These are phyloP conservation scores for Cydonia oblonga DNA, from an alignment of 331 rosid genomes.

Conservation along the genomic window DNA sequence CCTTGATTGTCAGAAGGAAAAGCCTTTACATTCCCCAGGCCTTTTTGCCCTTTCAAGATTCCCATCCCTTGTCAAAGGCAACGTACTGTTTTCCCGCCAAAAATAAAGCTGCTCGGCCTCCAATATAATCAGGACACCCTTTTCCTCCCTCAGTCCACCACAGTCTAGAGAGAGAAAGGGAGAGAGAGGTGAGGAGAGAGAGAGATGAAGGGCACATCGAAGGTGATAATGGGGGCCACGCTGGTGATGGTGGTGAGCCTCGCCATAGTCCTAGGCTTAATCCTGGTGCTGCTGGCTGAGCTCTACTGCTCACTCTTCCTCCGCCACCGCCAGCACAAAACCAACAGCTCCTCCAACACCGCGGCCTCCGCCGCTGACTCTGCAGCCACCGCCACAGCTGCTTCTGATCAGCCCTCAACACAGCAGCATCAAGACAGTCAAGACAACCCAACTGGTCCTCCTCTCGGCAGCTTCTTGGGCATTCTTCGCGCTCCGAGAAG, in stretches of 20 bases:
- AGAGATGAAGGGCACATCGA: conserved; percentile 80
- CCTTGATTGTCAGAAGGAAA: conserved; percentile 34
- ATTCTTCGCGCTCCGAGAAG: conserved; percentile 82
- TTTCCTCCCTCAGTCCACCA: conserved; percentile 10
- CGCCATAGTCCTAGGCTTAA: conserved; percentile 67
- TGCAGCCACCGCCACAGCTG: background rate
- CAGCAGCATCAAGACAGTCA: background rate
- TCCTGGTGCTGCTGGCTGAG: conserved; percentile 68
- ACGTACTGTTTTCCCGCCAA: conserved; percentile 58
- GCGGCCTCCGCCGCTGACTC: conserved; percentile 7
- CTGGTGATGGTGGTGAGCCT: conserved; percentile 73
- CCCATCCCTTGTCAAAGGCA: conserved; percentile 12
- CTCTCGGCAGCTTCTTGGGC: conserved; percentile 44
- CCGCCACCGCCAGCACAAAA: conserved; percentile 59
- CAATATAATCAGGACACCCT: conserved; percentile 15
- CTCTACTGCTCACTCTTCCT: conserved; percentile 89
- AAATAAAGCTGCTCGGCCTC: background rate
- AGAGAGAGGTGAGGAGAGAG: conserved; percentile 7
- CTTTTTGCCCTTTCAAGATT: conserved; percentile 24
- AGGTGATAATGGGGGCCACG: conserved; percentile 80
- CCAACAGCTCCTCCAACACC: conserved; percentile 5
- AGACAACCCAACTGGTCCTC: conserved; percentile 20
- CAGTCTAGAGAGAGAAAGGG: background rate
- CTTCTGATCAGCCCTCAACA: conserved; percentile 17
- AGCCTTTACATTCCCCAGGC: conserved; percentile 43